These are phyloP conservation scores for Salix purpurea DNA, from an alignment of 345 rosid genomes.

Conservation along the genomic window DNA sequence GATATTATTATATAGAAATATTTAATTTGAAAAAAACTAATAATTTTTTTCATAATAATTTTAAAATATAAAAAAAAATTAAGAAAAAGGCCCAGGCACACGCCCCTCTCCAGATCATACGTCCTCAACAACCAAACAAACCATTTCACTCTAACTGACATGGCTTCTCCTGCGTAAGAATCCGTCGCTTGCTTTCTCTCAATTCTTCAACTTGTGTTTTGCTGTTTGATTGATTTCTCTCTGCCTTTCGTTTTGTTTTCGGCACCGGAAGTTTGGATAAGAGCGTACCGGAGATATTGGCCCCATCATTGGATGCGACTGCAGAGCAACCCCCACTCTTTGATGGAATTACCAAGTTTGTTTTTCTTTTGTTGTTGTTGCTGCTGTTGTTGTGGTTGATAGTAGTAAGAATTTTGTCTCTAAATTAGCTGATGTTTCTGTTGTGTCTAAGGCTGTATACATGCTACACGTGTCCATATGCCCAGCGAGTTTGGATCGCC, in stretches of 20 bases:
- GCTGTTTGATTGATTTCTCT: background rate
- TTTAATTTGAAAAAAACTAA: too few species aligned
- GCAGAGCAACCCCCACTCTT: conserved; percentile 65
- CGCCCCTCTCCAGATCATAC: background rate
- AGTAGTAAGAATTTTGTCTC: background rate
- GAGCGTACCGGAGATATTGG: conserved; percentile 43
- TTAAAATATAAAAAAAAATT: too few species aligned
- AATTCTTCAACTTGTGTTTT: background rate
- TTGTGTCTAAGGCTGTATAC: conserved; percentile 52
- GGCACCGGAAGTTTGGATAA: conserved; percentile 13
- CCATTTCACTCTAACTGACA: background rate
- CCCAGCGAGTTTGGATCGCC: conserved; percentile 94
- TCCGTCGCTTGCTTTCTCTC: background rate
- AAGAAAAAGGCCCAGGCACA: background rate
- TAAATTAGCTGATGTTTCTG: background rate
- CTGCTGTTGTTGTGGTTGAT: background rate
- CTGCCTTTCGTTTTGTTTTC: background rate
- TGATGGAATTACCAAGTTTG: conserved; percentile 71
- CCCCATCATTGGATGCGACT: conserved; percentile 42
- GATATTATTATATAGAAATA: too few species aligned
- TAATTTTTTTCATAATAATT: too few species aligned
- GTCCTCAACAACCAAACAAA: background rate
- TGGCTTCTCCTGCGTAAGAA: conserved; percentile 3
- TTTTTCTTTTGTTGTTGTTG: background rate
- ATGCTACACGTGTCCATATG: conserved; percentile 58